Base-by-base conservation (phyloP, 164 flowering plant species). In the Warburgia ugandensis region DNA sequence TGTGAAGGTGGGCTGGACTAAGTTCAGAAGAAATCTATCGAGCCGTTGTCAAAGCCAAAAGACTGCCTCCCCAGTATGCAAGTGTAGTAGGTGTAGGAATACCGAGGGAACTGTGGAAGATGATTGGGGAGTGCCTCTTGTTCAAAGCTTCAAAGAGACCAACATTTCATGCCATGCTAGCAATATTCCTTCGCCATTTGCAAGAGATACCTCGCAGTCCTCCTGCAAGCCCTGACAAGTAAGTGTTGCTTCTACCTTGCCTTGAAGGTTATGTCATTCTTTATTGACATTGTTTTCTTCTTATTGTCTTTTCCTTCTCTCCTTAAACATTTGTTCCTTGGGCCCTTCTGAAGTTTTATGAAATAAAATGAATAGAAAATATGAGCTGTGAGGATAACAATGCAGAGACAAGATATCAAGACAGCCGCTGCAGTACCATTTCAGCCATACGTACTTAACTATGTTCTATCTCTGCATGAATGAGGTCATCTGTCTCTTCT, bases 41-140 rank as follows among this genome's bases (percentile, higher is more conserved):
- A 46, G 68, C 90, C 55, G 96, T 86, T 67, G 83, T 94, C 43
- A 94, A 79, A 64, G 75, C 74, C 50, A 68, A 77, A 20, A 81
- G 68, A 59, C 60, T 77, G 59, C 99, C 99, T 58, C 97, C 99
- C 29, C 99, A 94, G 40, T 94, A 94, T 75, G 87, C 97, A 27
- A 80, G 99, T 67, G 91, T 94, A 13, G 97, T 89, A 11, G 99
- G 99, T 66, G 96, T 82, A 59, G 99, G 99, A 47, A 80, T 94
- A 58, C 99, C 99, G 10, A 73, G 94, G 66, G 99, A 94, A 55
- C 62, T 94, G 55, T 94, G 99, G 99, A 86, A 83, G 70, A 94
- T 94, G 99, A 76, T 94, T 69, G 99, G 99, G 58, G 99, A 94
- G 10, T 94, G 99, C 71, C 67, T 94, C 35, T 96, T 84, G 71